These are phyloP conservation scores for Lentinula raphanica DNA, from an alignment of 768 basidiomycete genomes.

Conservation along the genomic window DNA sequence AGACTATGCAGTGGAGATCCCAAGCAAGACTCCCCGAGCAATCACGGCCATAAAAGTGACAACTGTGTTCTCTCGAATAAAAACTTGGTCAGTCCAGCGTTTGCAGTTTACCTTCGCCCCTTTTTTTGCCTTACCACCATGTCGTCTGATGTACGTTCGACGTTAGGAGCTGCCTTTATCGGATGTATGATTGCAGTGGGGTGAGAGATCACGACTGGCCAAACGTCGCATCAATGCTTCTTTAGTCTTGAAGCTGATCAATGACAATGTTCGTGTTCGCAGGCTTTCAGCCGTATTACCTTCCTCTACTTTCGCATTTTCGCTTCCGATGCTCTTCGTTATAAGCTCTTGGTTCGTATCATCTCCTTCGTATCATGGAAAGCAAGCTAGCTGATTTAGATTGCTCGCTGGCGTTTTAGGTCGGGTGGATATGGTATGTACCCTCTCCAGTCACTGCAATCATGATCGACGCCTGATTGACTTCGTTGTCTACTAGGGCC, in stretches of 20 bases:
- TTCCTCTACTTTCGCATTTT: slow-evolving; percentile 14
- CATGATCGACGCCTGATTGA: neutral
- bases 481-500: slow-evolving; percentile 1
- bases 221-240: neutral
- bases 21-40: too few species aligned
- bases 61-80: too few species aligned
- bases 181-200: slow-evolving; percentile 11
- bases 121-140: neutral
- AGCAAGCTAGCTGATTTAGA: neutral
- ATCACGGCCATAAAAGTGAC: too few species aligned
- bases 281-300: slow-evolving; percentile 12
- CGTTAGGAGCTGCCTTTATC: slow-evolving; percentile 8
- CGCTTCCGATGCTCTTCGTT: slow-evolving; percentile 5
- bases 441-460: neutral
- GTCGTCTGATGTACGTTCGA: slow-evolving; percentile 1
- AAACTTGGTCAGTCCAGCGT: neutral
- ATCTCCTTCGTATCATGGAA: neutral
- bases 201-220: neutral
- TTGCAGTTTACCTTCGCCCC: neutral
- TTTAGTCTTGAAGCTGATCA: neutral
- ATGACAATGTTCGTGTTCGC: too few species aligned
- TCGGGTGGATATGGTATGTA: neutral
- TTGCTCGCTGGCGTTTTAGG: neutral
- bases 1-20: neutral
- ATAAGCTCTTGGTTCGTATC: slow-evolving; percentile 7